These are phyloP conservation scores for Cladosporium phlei DNA, from an alignment of 2,329 filamentous ascomycete genomes.

Conservation along the genomic window DNA sequence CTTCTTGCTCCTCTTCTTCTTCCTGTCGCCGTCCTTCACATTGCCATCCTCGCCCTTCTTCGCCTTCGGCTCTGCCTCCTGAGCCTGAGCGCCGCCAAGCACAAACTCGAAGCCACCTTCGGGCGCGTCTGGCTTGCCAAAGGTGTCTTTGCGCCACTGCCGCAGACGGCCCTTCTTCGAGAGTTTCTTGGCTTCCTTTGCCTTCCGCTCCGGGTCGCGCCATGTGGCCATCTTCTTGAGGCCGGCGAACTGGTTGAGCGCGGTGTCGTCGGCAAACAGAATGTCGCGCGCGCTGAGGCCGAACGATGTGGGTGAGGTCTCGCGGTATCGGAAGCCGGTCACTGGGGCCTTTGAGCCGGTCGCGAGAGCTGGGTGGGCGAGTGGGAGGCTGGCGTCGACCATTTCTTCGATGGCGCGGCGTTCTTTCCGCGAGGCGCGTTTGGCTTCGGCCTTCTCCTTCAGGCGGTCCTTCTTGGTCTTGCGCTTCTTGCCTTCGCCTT, in stretches of 20 bases:
- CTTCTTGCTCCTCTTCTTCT: conserved; percentile 37
- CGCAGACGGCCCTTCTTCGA: conserved; percentile 88
- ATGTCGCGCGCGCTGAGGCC: conserved; percentile 89
- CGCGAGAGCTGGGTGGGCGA: conserved; percentile 55
- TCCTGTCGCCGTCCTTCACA: conserved; percentile 32
- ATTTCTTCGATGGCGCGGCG: conserved; percentile 79
- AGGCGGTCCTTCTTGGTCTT: conserved; percentile 43
- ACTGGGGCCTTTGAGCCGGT: conserved; percentile 45
- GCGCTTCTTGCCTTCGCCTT: conserved; percentile 31
- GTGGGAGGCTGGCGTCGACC: conserved; percentile 73
- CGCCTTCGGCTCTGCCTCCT: conserved; percentile 22
- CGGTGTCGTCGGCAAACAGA: conserved; percentile 77
- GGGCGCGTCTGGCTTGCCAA: conserved; percentile 55
- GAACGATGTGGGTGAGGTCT: conserved; percentile 84
- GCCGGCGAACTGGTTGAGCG: conserved; percentile 84
- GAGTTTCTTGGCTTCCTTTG: conserved; percentile 77
- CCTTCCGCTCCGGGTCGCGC: conserved; percentile 83
- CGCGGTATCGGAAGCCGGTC: conserved; percentile 78
- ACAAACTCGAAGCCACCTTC: conserved; percentile 38
- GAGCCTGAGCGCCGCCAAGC: conserved; percentile 21
- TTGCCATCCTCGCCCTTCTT: conserved; percentile 28
- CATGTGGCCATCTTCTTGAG: conserved; percentile 93
- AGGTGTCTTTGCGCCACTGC: conserved; percentile 73
- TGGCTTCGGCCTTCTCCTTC: conserved; percentile 48
- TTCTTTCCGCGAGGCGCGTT: conserved; percentile 74